A percentile compares a stretch with the other conserved stretches of the same genome.
Conservation (phyloP, 345 rosid species). For the Populus euphratica region DNA sequence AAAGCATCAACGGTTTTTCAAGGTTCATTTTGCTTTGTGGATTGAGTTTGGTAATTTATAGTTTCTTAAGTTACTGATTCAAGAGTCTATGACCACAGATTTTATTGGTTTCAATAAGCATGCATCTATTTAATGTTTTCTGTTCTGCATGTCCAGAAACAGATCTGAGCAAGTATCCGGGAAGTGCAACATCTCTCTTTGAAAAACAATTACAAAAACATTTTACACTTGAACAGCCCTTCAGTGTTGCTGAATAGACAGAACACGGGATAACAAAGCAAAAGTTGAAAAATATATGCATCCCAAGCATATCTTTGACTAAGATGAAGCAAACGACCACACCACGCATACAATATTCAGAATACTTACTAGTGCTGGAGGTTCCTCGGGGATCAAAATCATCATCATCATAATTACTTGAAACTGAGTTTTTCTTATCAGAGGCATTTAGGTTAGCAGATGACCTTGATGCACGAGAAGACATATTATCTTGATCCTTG, state of each 20-base stretch:
- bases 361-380: slow-evolving; percentile 62
- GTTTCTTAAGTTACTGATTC: no score
- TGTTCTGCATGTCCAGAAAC: no score
- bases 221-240: background rate
- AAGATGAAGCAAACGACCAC: background rate
- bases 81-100: no score
- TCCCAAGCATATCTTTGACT: background rate
- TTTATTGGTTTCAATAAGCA: no score
- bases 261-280: no score
- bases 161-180: no score
- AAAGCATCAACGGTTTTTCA: no score
- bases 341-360: background rate
- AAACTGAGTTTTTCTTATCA: slow-evolving; percentile 35
- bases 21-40: no score
- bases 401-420: slow-evolving; percentile 53
- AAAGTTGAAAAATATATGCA: background rate
- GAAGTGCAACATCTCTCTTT: no score
- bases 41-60: no score
- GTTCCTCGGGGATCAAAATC: slow-evolving; percentile 98
- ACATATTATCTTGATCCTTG: slow-evolving; percentile 48
- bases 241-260: no score
- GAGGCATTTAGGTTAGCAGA: slow-evolving; percentile 39
- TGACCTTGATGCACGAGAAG: slow-evolving; percentile 42
- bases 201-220: background rate
- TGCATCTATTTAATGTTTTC: no score